Evolutionary conservation across 176 grass and related monocot genomes (phyloP), one percentile per base, ranked within the genome.

Genomic region (Lolium rigidum): DNA sequence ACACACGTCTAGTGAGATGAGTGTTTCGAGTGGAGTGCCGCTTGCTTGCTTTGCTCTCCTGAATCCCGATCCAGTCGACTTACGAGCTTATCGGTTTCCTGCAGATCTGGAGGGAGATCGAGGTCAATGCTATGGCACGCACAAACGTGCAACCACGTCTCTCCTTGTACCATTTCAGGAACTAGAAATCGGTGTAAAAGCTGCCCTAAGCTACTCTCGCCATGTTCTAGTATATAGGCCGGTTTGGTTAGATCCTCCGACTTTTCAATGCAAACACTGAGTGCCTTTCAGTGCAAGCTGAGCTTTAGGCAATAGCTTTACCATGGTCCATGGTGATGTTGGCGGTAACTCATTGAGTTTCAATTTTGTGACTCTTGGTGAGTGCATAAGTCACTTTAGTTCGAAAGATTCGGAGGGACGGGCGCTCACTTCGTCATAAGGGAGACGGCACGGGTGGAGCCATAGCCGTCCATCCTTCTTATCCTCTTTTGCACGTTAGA

Each of bases 21-120:
- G 80, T 59, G 81, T 87, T 91, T 87, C 76, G 89, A 87, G 67
- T 3, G 12, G 89, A 84, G 89, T 91, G 89, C 89, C 85, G 20
- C 59, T 18, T 44, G 58, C 70, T 76, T 51, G 20, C 47, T 81
- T 6, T 28, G 50, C 37, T 56, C 10, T 51, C 48, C 25, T 48
- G 18, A 3, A 7, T 51, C 48, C 25, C 38, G 18, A 3, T 38
- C 67, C 49, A 60, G 56, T 38, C 31, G 17, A 25, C 89, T 59
- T 84, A 80, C 67, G 50, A 1, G 26, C 46, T 71, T 74, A 74
- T 74, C 71, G 60, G 38, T 49, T 74, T 87, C 76, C 81, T 87
- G 12, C 28, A 43, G 75, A 35, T 46, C 68, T 59, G 80, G 84
- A 74, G 57, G 52, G 58, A 28, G 62, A 74, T 51, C 46, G 46